These are phyloP conservation scores for Panaeolus cyanescens DNA, from an alignment of 768 basidiomycete species.

Conservation along the genomic window DNA sequence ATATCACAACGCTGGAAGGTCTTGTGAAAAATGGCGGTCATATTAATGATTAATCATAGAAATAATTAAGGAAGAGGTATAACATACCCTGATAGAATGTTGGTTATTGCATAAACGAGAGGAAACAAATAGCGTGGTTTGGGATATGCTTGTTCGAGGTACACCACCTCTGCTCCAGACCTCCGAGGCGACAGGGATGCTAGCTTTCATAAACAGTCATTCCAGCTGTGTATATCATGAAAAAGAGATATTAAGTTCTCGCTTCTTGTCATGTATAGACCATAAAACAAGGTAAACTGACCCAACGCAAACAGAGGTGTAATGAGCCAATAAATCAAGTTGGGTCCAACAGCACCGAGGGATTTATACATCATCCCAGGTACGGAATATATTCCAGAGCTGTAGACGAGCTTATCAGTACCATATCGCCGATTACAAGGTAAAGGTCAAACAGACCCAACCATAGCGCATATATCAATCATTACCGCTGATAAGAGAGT, in stretches of 20 bases:
- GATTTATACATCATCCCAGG: neutral
- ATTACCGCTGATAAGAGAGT: neutral
- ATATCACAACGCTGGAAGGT: constrained; percentile 36
- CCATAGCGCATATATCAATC: neutral
- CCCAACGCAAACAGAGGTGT: neutral
- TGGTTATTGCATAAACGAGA: neutral
- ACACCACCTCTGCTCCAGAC: constrained; percentile 33
- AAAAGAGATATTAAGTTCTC: neutral
- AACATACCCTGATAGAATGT: neutral
- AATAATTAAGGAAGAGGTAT: neutral
- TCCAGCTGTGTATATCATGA: neutral
- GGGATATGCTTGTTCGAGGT: constrained; percentile 42
- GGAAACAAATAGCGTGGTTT: constrained; percentile 9
- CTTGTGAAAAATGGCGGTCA: constrained; percentile 22
- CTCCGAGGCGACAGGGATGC: neutral
- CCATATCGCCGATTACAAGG: neutral
- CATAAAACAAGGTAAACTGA: neutral
- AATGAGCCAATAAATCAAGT: neutral
- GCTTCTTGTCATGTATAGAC: no score
- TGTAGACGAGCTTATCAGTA: neutral
- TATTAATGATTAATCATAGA: neutral
- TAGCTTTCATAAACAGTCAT: neutral
- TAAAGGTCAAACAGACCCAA: neutral
- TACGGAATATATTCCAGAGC: neutral
- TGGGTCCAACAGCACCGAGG: neutral